Evolutionary conservation across 345 rosid genomes (phyloP), one percentile per base, ranked within the genome.

Genomic region (Corchorus capsularis): DNA sequence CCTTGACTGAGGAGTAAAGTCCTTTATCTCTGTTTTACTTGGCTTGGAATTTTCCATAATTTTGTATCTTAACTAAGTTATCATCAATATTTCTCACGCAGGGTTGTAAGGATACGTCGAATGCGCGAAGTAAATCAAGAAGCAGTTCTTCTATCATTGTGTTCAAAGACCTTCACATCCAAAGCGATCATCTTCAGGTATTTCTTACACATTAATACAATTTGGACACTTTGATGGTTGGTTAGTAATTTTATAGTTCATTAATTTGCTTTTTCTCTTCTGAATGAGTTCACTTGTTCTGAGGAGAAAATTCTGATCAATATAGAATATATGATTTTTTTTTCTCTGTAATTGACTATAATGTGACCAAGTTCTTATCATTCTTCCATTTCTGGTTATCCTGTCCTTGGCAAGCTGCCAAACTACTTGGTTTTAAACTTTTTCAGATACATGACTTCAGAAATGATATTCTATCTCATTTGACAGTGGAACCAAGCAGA

Each of bases 101-200:
- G 98, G 92, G 98, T 96, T 80, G 89, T 96, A 76, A 93, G 97
- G 79, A 83, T 93, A 79, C 98, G 97, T 19, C 87, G 99, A 82
- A 88, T 87, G 82, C 96, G 94, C 45, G 98, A 92, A 82, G 87
- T 85, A 37, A 92, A 93, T 83, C 96, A 91, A 84, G 98, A 92
- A 84, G 96, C 98, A 3, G 97, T 96, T 81, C 98, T 96, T 75
- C 91, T 96, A 61, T 89, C 98, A 73, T 82, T 96, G 80, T 96
- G 99, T 85, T 83, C 97, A 49, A 91, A 92, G 84, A 91, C 97
- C 52, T 93, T 96, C 80, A 91, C 85, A 56, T 85, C 90, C 72
- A 93, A 86, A 90, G 98, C 84, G 74, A 93, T 96, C 57, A 79
- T 96, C 84, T 96, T 93, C 97, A 96, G 98, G 98, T 96, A 64